phyloP scores from a whole-genome alignment of 2,329 filamentous ascomycete species.

The Intubia oerlemansii region DNA sequence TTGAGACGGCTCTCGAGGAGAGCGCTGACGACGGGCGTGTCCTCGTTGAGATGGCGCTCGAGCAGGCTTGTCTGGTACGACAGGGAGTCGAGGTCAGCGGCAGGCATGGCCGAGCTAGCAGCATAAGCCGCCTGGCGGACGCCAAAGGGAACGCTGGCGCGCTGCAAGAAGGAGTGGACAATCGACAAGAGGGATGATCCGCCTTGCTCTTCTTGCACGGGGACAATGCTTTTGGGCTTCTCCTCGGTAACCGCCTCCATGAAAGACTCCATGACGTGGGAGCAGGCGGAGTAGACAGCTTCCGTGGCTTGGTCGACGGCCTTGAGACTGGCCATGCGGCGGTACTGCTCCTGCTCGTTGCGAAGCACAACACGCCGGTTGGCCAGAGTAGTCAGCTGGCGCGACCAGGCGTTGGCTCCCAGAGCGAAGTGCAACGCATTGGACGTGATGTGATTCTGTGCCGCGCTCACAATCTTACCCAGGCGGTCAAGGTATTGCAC shows the following conservation, averaged over 20 bases:
- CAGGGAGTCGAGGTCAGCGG: too few species aligned
- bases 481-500: conserved; percentile 5
- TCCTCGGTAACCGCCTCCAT: conserved; percentile 3
- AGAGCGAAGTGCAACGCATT: neutral
- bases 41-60: conserved; percentile 4
- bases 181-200: conserved; percentile 1
- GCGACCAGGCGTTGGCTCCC: neutral
- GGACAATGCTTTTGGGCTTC: too few species aligned
- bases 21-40: conserved; percentile 3
- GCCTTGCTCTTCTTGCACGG: too few species aligned
- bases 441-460: neutral
- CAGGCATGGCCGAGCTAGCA: too few species aligned
- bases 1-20: conserved; percentile 4
- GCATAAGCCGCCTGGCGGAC: conserved; percentile 5
- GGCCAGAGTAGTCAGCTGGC: conserved; percentile 1
- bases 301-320: conserved; percentile 3
- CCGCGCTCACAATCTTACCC: conserved; percentile 1
- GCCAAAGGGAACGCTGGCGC: conserved; percentile 2
- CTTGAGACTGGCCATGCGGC: conserved; percentile 6
- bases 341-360: conserved; percentile 3
- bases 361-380: neutral
- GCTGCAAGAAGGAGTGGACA: conserved; percentile 4
- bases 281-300: conserved; percentile 1
- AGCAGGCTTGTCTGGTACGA: conserved; percentile 2
- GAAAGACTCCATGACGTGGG: conserved; percentile 4